These are phyloP conservation scores for Diaporthe helianthi DNA, from an alignment of 2,329 filamentous ascomycete genomes.

Conservation along the genomic window DNA sequence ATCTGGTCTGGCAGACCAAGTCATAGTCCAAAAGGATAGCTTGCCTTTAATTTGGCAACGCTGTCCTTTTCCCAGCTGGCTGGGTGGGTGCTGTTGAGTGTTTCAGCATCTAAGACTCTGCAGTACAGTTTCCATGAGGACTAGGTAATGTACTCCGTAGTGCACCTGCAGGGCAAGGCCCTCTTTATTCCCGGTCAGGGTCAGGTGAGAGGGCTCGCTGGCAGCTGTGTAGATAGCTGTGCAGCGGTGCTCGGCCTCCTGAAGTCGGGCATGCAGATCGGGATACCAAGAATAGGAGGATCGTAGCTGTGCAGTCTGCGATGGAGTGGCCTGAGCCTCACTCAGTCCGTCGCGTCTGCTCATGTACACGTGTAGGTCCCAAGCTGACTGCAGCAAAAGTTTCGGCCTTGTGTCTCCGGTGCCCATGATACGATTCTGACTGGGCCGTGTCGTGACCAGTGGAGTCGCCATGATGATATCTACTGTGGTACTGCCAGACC, in stretches of 20 bases:
- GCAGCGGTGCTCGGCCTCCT: neutral
- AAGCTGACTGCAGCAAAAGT: neutral
- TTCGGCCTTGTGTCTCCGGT: neutral
- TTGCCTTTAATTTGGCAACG: neutral
- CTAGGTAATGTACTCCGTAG: no score
- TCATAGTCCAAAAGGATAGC: neutral
- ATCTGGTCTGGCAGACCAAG: neutral
- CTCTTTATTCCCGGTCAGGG: neutral
- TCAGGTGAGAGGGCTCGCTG: neutral
- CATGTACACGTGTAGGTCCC: neutral
- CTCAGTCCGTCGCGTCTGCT: neutral
- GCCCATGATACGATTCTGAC: neutral
- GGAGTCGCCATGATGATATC: neutral
- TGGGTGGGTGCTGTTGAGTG: neutral
- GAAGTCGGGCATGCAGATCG: constrained; percentile 18
- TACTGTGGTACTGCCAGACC: neutral
- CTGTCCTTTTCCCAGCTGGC: neutral
- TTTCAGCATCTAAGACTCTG: neutral
- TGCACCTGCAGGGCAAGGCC: neutral
- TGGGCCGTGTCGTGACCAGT: neutral
- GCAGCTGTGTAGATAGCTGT: neutral
- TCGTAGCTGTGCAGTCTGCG: neutral
- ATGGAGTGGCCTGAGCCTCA: constrained; percentile 22
- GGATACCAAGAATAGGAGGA: constrained; percentile 27
- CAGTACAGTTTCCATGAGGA: neutral